A percentile compares a stretch with the other conserved stretches of the same genome.
Conservation (phyloP, 2,329 filamentous ascomycete genomes). For the Microdochium trichocladiopsis region DNA sequence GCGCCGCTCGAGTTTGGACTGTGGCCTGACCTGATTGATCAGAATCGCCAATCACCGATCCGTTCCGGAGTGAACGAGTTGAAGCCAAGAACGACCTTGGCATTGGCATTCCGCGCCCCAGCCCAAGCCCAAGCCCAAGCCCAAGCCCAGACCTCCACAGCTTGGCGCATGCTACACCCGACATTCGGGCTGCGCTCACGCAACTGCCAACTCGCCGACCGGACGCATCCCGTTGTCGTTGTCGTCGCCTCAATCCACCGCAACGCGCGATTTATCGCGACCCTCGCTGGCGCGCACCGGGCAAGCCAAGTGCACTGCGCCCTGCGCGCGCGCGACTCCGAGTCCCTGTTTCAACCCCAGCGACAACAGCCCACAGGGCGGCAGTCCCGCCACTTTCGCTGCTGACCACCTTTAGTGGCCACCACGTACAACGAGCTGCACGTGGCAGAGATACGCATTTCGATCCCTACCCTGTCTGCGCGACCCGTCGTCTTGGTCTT, state of each 20-base stretch:
- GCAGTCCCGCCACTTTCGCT: too few relatives aligned
- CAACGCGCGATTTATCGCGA: not conserved
- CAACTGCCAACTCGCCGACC: conserved; percentile 8
- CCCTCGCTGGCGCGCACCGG: not conserved
- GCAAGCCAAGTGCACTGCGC: not conserved
- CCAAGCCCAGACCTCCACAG: conserved; percentile 18
- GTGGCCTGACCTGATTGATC: not conserved
- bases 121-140: conserved; percentile 20
- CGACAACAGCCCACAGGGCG: not conserved
- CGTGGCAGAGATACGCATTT: too few relatives aligned
- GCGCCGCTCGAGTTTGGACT: too few relatives aligned
- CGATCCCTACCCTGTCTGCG: too few relatives aligned
- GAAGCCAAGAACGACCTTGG: not conserved
- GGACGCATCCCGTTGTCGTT: not conserved
- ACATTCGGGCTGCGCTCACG: conserved; percentile 13
- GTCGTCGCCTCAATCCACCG: not conserved
- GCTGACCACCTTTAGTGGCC: too few relatives aligned
- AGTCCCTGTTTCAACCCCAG: not conserved
- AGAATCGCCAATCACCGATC: not conserved
- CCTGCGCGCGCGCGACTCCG: not conserved
- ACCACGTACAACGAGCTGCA: too few relatives aligned
- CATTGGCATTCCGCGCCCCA: conserved; percentile 6
- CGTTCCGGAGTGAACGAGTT: not conserved
- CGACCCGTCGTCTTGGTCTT: too few relatives aligned
- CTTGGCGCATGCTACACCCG: conserved; percentile 21